These are phyloP conservation scores for Coemansia sp. DNA, from an alignment of 192 early-diverging fungal species.

Conservation along the genomic window DNA sequence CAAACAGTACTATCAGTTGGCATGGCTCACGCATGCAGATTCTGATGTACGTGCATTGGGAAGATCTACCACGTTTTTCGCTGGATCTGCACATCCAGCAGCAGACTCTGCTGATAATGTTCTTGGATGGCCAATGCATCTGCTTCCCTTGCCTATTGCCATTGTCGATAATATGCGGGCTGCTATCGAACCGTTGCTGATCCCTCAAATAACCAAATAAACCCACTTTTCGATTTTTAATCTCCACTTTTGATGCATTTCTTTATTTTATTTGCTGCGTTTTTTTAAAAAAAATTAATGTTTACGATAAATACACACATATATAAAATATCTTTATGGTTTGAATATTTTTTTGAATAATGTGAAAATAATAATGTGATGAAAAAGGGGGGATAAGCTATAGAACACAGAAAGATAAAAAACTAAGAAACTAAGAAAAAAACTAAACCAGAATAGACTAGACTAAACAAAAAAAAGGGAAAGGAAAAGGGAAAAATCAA, in stretches of 20 bases:
- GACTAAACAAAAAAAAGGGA: too few species aligned
- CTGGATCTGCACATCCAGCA: background rate
- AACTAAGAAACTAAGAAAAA: slow-evolving; percentile 4
- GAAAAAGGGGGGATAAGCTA: background rate
- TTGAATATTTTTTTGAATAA: background rate
- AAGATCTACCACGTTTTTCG: background rate
- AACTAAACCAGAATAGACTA: too few species aligned
- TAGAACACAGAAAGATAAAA: slow-evolving; percentile 10
- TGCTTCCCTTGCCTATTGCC: slow-evolving; percentile 38
- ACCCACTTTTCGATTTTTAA: too few species aligned
- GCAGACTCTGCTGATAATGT: background rate
- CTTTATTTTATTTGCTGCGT: too few species aligned
- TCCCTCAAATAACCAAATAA: background rate
- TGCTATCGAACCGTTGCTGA: slow-evolving; percentile 15
- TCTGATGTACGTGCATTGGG: slow-evolving; percentile 10
- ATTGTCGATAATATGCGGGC: slow-evolving; percentile 26
- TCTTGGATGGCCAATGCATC: slow-evolving; percentile 19
- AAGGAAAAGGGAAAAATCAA: slow-evolving; percentile 2
- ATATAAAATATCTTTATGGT: background rate
- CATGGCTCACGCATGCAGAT: slow-evolving; percentile 36
- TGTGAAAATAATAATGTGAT: background rate
- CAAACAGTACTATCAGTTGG: slow-evolving; percentile 48
- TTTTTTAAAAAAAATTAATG: background rate
- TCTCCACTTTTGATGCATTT: too few species aligned
- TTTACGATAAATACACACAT: background rate